phyloP scores from a whole-genome alignment of 495 filamentous ascomycete species.

The Aspergillus conjunctus region DNA sequence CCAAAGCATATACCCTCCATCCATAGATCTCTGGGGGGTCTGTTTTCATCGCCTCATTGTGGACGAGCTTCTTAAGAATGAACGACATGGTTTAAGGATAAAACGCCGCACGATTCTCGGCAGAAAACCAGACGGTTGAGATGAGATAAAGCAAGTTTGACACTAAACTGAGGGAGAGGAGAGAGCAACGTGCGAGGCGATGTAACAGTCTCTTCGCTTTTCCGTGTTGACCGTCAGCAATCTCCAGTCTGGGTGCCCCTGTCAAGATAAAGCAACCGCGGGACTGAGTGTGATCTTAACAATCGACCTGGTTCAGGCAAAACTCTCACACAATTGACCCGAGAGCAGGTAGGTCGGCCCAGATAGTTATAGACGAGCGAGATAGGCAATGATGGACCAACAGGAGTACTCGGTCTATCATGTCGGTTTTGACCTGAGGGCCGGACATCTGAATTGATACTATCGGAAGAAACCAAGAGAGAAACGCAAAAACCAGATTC shows the following conservation, averaged over 20 bases:
- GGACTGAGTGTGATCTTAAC: background rate
- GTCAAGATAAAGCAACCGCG: background rate
- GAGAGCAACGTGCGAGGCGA: too few species aligned
- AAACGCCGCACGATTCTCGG: background rate
- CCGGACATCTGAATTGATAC: constrained; percentile 12
- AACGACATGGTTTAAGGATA: constrained; percentile 33
- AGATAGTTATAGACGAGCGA: constrained; percentile 14
- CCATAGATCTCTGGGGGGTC: constrained; percentile 78
- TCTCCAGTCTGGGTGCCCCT: background rate
- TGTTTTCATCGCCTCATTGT: constrained; percentile 76
- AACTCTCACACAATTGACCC: constrained; percentile 4
- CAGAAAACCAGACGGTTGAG: background rate
- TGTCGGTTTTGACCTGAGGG: constrained; percentile 8
- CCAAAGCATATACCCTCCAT: constrained; percentile 71
- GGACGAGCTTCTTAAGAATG: constrained; percentile 65
- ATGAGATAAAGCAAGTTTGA: background rate
- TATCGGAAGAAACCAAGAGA: constrained; percentile 15
- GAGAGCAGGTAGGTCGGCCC: constrained; percentile 6
- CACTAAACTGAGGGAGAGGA: background rate
- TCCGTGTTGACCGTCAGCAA: background rate
- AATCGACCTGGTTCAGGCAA: constrained; percentile 4
- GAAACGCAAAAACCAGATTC: constrained; percentile 20
- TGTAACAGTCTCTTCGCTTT: background rate
- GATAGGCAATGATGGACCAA: constrained; percentile 8
- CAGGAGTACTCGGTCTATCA: background rate